Evolutionary conservation across 306 rosid species (phyloP), one percentile per base, ranked within the genome.

Genomic region (Malus sylvestris): DNA sequence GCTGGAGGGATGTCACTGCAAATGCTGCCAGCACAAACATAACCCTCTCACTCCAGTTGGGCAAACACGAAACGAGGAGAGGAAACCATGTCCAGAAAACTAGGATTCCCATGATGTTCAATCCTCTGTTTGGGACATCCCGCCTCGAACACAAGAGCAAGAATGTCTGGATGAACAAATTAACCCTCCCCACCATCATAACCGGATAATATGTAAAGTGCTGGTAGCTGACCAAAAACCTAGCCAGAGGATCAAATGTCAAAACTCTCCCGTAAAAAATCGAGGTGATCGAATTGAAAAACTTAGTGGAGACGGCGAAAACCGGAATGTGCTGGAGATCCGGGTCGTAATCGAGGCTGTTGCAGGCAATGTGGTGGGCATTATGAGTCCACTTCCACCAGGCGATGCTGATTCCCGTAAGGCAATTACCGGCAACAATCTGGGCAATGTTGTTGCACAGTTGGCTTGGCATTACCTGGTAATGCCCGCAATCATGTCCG

Each of bases 321-420:
- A 83, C 78, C 8, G 86, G 86, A 46, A 83, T 67, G 73, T 83
- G 86, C 67, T 83, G 86, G 1, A 83, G 81, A 76, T 83, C 86
- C 5, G 86, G 86, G 14, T 83, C 86, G 0, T 79, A 68, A 52
- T 83, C 86, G 6, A 83, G 81, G 71, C 86, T 83, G 19, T 83
- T 83, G 19, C 86, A 83, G 25, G 86, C 76, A 61, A 83, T 75
- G 45, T 83, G 86, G 18, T 83, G 86, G 8, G 86, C 86, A 60
- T 83, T 83, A 30, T 83, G 86, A 32, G 86, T 83, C 86, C 86
- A 83, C 51, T 83, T 83, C 86, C 86, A 83, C 86, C 86, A 83
- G n/a, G 86, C 86, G 32, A 83, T 83, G 67, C 83, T 83, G 30
- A 83, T 83, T 40, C 86, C 86, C 3, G 86, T 83, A 11, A 83